Conservation (phyloP, 495 filamentous ascomycete species). For the Niebla homalea region DNA sequence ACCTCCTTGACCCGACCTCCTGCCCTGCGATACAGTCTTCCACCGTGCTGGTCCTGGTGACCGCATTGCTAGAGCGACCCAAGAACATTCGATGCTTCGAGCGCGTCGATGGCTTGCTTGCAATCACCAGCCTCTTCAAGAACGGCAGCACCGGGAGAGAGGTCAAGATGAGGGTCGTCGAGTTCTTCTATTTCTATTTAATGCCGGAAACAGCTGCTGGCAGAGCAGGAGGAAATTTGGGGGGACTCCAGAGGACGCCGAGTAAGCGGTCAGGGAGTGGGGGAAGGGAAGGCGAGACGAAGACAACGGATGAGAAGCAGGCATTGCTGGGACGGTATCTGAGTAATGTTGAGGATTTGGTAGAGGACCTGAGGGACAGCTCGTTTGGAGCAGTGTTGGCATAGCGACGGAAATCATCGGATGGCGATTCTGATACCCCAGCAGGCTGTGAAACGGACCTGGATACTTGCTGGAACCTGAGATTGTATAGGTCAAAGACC, state of each 20-base stretch:
- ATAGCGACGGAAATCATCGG: conserved; percentile 6
- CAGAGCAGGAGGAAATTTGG: conserved; percentile 1
- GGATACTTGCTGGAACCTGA: too few species aligned
- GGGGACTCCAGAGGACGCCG: conserved; percentile 51
- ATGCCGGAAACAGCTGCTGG: conserved; percentile 72
- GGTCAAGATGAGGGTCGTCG: conserved; percentile 84
- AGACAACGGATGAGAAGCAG: conserved; percentile 81
- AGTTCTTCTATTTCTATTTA: conserved; percentile 96
- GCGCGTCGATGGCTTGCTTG: conserved; percentile 78
- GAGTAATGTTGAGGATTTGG: conserved; percentile 79
- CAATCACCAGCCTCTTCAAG: conserved; percentile 89
- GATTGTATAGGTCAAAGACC: too few species aligned
- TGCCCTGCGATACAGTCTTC: conserved; percentile 83
- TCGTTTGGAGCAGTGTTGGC: conserved; percentile 23
- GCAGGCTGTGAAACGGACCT: too few species aligned
- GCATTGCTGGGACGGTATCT: conserved; percentile 65
- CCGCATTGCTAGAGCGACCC: conserved; percentile 69
- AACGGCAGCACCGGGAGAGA: conserved; percentile 64
- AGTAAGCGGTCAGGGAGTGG: conserved; percentile 40
- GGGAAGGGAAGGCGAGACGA: conserved; percentile 37
- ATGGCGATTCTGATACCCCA: background rate
- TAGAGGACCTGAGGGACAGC: conserved; percentile 78
- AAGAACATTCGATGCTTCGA: conserved; percentile 85
- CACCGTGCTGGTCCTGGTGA: conserved; percentile 79
- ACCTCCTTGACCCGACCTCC: conserved; percentile 87